These are phyloP conservation scores for Wallacemonas sp. DNA, from an alignment of 208 protist species.

Conservation along the genomic window DNA sequence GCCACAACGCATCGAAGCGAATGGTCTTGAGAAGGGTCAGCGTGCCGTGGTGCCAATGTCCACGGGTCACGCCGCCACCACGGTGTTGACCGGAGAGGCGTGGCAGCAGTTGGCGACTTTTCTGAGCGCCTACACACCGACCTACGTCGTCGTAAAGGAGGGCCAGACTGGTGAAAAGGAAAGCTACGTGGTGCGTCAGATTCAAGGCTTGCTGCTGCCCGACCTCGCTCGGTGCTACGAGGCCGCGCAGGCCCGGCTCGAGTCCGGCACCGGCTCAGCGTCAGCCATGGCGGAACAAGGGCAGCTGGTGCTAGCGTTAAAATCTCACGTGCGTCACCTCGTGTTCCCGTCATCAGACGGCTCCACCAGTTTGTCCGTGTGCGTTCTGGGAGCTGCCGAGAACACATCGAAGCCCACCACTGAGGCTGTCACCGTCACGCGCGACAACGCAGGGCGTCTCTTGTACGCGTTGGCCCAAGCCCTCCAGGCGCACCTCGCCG, in stretches of 20 bases:
- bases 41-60: too few species aligned
- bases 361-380: not conserved
- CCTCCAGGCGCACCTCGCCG: not conserved
- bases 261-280: not conserved
- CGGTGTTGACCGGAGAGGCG: not conserved
- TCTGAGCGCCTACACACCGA: not conserved
- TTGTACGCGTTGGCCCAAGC: not conserved
- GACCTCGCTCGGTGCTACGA: conserved; percentile 5
- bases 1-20: not conserved
- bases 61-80: not conserved
- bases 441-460: not conserved
- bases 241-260: not conserved
- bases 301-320: not conserved
- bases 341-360: not conserved
- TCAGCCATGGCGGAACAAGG: not conserved
- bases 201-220: conserved; percentile 1
- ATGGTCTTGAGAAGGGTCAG: too few species aligned
- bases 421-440: not conserved
- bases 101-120: conserved; percentile 8
- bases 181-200: conserved; percentile 6
- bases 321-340: not conserved
- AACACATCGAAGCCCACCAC: not conserved
- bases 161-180: too few species aligned
- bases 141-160: not conserved
- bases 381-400: not conserved